Evolutionary conservation across 2,329 filamentous ascomycete genomes (phyloP).

Genomic region (Exophiala bonariae): DNA sequence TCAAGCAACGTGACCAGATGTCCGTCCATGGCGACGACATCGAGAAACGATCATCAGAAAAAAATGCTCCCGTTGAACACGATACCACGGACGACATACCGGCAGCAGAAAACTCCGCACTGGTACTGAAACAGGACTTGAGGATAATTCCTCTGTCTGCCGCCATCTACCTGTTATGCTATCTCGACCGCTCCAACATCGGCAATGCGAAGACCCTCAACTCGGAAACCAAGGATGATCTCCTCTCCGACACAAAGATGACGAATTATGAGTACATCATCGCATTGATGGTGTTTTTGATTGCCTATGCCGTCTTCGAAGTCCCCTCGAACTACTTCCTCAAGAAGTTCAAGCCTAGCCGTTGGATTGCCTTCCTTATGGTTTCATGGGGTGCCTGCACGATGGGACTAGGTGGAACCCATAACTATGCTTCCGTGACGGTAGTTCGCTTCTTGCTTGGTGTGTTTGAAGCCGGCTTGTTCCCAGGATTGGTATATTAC

Average conservation of each 20-base stretch:
- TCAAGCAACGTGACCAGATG: too few species aligned
- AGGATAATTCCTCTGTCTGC: constrained; percentile 41
- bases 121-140: constrained; percentile 37
- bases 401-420: constrained; percentile 22
- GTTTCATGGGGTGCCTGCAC: constrained; percentile 12
- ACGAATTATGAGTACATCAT: constrained; percentile 41
- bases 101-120: neutral
- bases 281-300: constrained; percentile 46
- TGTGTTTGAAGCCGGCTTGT: constrained; percentile 51
- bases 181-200: constrained; percentile 33
- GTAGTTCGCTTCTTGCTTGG: constrained; percentile 50
- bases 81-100: too few species aligned
- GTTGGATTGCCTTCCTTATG: constrained; percentile 26
- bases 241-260: constrained; percentile 63
- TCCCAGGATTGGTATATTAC: constrained; percentile 44
- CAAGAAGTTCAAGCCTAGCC: constrained; percentile 22
- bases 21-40: too few species aligned
- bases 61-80: too few species aligned
- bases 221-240: constrained; percentile 57
- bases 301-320: constrained; percentile 30
- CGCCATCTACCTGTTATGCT: constrained; percentile 33
- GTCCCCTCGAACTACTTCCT: constrained; percentile 29
- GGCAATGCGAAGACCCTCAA: constrained; percentile 32
- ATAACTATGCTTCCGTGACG: constrained; percentile 43
- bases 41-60: too few species aligned